These are phyloP conservation scores for Fomitopsis palustris DNA, from an alignment of 1,284 basidiomycete species.

Conservation along the genomic window DNA sequence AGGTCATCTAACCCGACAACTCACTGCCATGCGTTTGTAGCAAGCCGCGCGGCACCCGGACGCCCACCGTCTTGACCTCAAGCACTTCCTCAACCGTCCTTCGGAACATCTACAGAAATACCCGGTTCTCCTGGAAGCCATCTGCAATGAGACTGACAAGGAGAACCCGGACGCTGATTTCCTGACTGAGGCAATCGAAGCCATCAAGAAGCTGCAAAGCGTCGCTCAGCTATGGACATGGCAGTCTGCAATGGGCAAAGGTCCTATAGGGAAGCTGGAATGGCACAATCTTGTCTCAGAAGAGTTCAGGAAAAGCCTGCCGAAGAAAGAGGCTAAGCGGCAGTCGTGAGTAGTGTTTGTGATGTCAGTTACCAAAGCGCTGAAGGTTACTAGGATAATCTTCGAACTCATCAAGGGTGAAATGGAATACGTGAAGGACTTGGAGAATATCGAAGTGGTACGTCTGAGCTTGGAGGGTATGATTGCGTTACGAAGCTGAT, in stretches of 20 bases:
- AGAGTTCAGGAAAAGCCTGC: slow-evolving; percentile 60
- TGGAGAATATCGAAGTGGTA: slow-evolving; percentile 84
- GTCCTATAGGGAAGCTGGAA: slow-evolving; percentile 70
- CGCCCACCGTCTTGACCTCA: slow-evolving; percentile 79
- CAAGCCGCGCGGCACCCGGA: slow-evolving; percentile 67
- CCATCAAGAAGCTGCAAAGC: slow-evolving; percentile 74
- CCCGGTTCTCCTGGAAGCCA: slow-evolving; percentile 83
- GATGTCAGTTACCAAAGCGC: neutral
- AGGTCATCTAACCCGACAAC: neutral
- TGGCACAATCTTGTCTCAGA: slow-evolving; percentile 86
- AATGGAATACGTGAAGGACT: slow-evolving; percentile 92
- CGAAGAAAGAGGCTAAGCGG: slow-evolving; percentile 78
- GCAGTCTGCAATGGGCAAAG: slow-evolving; percentile 82
- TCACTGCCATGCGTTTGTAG: slow-evolving; percentile 9
- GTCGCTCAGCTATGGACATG: slow-evolving; percentile 81
- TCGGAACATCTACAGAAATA: slow-evolving; percentile 90
- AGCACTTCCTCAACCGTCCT: slow-evolving; percentile 84
- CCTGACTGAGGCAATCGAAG: slow-evolving; percentile 68
- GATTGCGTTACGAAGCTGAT: slow-evolving; percentile 8
- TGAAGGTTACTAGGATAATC: slow-evolving; percentile 60
- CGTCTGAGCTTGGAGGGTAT: slow-evolving; percentile 20
- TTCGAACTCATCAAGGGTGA: slow-evolving; percentile 96
- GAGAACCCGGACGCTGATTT: slow-evolving; percentile 82
- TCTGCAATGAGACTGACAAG: slow-evolving; percentile 74
- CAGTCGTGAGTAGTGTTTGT: slow-evolving; percentile 69